phyloP scores from a whole-genome alignment of 257 asterid species.

The Solanum phureja region DNA sequence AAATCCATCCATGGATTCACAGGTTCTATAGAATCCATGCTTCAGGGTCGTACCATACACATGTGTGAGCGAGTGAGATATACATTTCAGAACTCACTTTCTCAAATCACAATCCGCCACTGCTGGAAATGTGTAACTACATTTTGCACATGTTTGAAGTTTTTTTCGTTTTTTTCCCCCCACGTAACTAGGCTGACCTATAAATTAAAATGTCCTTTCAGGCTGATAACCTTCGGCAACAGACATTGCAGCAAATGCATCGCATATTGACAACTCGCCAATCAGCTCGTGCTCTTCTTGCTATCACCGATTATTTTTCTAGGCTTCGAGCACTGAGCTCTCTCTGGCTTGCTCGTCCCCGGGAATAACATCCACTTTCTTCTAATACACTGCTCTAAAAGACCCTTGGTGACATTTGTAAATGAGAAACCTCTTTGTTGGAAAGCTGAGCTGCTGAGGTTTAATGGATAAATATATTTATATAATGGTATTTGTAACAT shows the following conservation, averaged over 20 bases:
- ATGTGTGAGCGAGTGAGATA: neutral
- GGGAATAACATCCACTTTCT: conserved; percentile 30
- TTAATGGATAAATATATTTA: neutral
- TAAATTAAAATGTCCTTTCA: conserved; percentile 13
- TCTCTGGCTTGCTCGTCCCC: conserved; percentile 94
- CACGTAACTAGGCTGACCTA: neutral
- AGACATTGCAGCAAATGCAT: conserved; percentile 89
- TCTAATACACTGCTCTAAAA: neutral
- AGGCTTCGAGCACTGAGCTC: conserved; percentile 91
- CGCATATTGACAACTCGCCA: conserved; percentile 82
- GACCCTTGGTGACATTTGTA: neutral
- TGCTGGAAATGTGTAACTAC: neutral
- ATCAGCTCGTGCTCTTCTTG: conserved; percentile 90
- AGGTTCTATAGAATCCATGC: neutral
- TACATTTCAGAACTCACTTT: neutral
- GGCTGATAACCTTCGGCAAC: conserved; percentile 94
- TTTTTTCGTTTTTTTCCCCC: neutral
- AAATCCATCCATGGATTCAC: neutral
- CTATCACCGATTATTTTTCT: conserved; percentile 81
- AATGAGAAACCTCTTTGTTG: conserved; percentile 1
- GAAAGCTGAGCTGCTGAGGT: neutral
- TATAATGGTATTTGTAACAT: neutral
- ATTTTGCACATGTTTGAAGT: neutral
- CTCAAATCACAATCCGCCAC: neutral
- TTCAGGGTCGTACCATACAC: neutral